Base-by-base conservation (phyloP, 805 yeast species). In the Myxozyma nipponensis region DNA sequence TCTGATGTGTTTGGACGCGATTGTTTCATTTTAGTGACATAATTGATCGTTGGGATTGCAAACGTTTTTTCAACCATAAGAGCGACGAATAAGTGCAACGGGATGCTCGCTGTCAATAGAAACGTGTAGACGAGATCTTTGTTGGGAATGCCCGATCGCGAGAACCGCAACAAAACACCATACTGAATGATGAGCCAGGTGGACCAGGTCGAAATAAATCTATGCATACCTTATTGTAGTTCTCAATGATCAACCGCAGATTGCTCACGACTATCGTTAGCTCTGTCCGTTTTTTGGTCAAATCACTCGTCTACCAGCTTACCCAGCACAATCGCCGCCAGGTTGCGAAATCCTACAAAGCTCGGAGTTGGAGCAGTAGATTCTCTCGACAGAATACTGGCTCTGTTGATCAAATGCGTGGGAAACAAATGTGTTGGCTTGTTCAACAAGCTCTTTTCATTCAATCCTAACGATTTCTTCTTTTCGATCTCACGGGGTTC, bases 281-380 rank as follows among this genome's bases (percentile, higher is more conserved):
- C 21, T 7, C 6, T 35, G 4, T 43, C 24, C 38, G 26, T 3
- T 6, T 35, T 41, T 32, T 35, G 47, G 25, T 19, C 37, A 21
- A 10, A 28, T 23, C 7, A 13, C n/a, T 9, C 3, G 25, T 10
- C 7, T 18, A 18, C 17, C 23, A 13, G 21, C 47, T 6, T 28
- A 54, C 59, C 52, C 22, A 74, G 65, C 1, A 70, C 58, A 13
- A 73, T 66, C 66, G 71, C 62, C 13, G 69, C 64, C 41, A 74
- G 59, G 49, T 73, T 74, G 40, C 68, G 66, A 58, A 73, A 67
- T 15, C 77, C 77, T 15, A 61, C 57, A 52, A 58, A 66, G 13
- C 68, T 63, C 19, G 61, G 58, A 15, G 60, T 25, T 6, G 57
- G 56, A 1, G 58, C 36, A 3, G 53, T 48, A 9, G 58, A 54